Conservation (phyloP, 805 yeast genomes). For the Torulaspora franciscae region DNA sequence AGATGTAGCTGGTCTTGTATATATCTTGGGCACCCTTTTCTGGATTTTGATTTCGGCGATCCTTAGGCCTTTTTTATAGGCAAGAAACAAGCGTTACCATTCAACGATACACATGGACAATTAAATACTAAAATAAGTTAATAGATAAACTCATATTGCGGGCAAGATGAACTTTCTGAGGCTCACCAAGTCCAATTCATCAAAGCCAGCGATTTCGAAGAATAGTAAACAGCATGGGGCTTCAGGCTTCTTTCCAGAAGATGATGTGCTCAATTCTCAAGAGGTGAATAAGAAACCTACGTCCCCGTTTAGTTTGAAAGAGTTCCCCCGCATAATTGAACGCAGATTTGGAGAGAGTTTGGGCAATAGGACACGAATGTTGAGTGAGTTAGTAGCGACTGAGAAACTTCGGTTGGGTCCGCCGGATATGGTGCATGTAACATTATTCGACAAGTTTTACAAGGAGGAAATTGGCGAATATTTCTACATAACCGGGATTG, state of each 20-base stretch:
- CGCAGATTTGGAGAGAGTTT: slow-evolving; percentile 32
- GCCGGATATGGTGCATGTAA: slow-evolving; percentile 55
- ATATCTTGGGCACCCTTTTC: too few species aligned
- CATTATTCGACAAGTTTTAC: slow-evolving; percentile 41
- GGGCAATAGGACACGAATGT: slow-evolving; percentile 23
- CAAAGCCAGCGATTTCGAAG: slow-evolving; percentile 34
- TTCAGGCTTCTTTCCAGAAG: slow-evolving; percentile 17
- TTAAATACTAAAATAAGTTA: not conserved
- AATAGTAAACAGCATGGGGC: slow-evolving; percentile 9
- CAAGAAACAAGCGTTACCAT: too few species aligned
- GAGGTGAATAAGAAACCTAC: slow-evolving; percentile 4
- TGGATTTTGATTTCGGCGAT: too few species aligned
- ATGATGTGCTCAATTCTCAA: slow-evolving; percentile 10
- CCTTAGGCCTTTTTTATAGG: too few species aligned
- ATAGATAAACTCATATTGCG: not conserved
- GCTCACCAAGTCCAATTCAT: slow-evolving; percentile 33
- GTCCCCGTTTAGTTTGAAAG: slow-evolving; percentile 13
- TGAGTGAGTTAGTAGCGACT: slow-evolving; percentile 16
- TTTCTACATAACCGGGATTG: slow-evolving; percentile 46
- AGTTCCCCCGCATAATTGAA: slow-evolving; percentile 31
- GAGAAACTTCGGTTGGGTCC: slow-evolving; percentile 55
- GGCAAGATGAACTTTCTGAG: slow-evolving; percentile 12
- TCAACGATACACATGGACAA: not conserved
- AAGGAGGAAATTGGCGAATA: slow-evolving; percentile 47
- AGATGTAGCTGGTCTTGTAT: too few species aligned